Evolutionary conservation across 495 filamentous ascomycete species (phyloP).

Genomic region (Xylaria palmicola): DNA sequence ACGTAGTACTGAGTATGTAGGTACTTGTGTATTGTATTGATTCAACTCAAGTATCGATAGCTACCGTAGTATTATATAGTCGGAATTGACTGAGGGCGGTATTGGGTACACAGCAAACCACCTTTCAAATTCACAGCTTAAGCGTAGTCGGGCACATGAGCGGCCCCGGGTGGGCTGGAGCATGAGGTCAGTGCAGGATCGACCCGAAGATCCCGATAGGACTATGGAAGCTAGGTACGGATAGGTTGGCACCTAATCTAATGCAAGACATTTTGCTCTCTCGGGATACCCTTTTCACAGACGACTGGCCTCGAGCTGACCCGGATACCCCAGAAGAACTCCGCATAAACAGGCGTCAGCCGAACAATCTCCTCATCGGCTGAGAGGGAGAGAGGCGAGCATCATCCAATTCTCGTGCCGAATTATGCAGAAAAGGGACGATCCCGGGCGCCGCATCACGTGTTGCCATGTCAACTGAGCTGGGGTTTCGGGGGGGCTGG

Average conservation of each 20-base stretch:
- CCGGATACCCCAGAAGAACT: background rate
- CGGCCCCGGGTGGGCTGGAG: background rate
- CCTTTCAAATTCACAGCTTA: too few relatives aligned
- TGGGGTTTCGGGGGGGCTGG: background rate
- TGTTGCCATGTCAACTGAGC: slow-evolving; percentile 3
- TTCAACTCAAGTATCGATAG: background rate
- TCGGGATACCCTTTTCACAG: background rate
- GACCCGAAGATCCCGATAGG: slow-evolving; percentile 1
- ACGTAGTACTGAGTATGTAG: too few relatives aligned
- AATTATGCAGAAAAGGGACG: slow-evolving; percentile 8
- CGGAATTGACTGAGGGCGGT: too few relatives aligned
- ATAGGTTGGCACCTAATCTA: too few relatives aligned
- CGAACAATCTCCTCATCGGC: too few relatives aligned
- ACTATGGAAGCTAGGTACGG: background rate
- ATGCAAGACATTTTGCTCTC: background rate
- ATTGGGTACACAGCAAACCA: too few relatives aligned
- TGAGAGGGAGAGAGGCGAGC: background rate
- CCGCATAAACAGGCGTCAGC: background rate
- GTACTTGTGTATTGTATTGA: background rate
- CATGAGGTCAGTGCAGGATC: background rate
- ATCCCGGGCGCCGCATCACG: background rate
- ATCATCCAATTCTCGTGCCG: background rate
- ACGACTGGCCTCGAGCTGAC: background rate
- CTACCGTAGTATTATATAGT: too few relatives aligned
- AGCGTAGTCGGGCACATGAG: background rate